Evolutionary conservation across 2,329 filamentous ascomycete genomes (phyloP).

Genomic region (Apiospora marii): DNA sequence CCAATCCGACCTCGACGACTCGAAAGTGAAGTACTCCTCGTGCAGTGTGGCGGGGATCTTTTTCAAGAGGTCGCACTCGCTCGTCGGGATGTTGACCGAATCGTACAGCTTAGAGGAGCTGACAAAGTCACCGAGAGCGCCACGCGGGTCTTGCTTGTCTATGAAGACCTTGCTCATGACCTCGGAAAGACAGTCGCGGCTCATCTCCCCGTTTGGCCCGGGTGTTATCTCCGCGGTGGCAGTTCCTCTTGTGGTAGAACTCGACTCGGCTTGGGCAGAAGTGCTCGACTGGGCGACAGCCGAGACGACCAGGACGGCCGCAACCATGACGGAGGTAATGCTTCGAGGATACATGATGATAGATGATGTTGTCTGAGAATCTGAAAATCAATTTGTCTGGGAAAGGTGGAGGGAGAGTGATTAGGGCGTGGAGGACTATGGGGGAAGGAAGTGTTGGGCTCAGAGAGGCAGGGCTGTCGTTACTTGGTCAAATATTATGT

Average conservation of each 20-base stretch:
- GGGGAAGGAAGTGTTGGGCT: too few species aligned
- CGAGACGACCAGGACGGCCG: not conserved
- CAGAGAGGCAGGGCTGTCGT: too few species aligned
- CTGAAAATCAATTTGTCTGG: too few species aligned
- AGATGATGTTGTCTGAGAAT: too few species aligned
- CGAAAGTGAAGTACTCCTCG: not conserved
- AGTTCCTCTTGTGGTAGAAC: not conserved
- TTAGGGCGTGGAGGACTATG: too few species aligned
- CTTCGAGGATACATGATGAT: not conserved
- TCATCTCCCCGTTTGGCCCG: not conserved
- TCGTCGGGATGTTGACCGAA: not conserved
- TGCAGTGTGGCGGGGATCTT: not conserved
- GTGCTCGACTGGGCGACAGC: too few species aligned
- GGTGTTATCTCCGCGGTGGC: not conserved
- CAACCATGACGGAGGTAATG: not conserved
- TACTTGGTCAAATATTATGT: too few species aligned
- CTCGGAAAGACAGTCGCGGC: not conserved
- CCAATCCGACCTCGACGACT: not conserved
- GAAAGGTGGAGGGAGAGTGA: too few species aligned
- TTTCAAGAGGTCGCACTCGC: not conserved
- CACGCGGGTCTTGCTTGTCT: not conserved
- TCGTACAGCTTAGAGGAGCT: not conserved
- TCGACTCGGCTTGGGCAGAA: not conserved
- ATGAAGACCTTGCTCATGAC: not conserved
- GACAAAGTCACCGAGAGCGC: not conserved